phyloP scores from a whole-genome alignment of 2,329 filamentous ascomycete species.

The Alternaria sp. region DNA sequence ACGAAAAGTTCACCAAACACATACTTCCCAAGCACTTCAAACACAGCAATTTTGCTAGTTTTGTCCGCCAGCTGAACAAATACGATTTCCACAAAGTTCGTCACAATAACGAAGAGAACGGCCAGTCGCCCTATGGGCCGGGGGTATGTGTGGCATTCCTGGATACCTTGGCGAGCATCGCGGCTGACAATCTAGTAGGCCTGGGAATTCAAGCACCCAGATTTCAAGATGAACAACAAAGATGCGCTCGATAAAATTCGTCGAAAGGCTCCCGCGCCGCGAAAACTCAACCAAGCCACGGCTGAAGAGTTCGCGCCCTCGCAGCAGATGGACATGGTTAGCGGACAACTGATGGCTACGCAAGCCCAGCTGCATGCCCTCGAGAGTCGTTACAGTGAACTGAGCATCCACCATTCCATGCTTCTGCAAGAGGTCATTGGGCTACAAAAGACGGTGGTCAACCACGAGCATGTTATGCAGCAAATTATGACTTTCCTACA shows the following conservation, averaged over 20 bases:
- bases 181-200: slow-evolving; percentile 62
- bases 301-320: slow-evolving; percentile 77
- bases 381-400: slow-evolving; percentile 83
- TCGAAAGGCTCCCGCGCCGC: slow-evolving; percentile 89
- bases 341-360: slow-evolving; percentile 85
- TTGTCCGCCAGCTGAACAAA: slow-evolving; percentile 94
- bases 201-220: slow-evolving; percentile 97
- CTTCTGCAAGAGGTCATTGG: slow-evolving; percentile 70
- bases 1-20: slow-evolving; percentile 96
- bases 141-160: slow-evolving; percentile 63
- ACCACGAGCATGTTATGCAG: slow-evolving; percentile 75
- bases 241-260: slow-evolving; percentile 96
- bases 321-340: slow-evolving; percentile 88
- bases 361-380: slow-evolving; percentile 91
- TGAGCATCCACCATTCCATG: slow-evolving; percentile 72
- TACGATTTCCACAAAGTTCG: slow-evolving; percentile 99
- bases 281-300: slow-evolving; percentile 67
- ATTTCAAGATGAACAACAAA: slow-evolving; percentile 95
- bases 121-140: slow-evolving; percentile 80
- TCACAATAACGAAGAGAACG: slow-evolving; percentile 85
- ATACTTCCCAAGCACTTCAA: slow-evolving; percentile 99
- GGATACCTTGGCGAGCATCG: not conserved
- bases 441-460: slow-evolving; percentile 74
- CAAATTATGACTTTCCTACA: slow-evolving; percentile 74
- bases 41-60: slow-evolving; percentile 97